A percentile compares a stretch with the other conserved stretches of the same genome.
Evolutionary conservation across 495 filamentous ascomycete genomes (phyloP).

Genomic region (Aspergillus asperescens): DNA sequence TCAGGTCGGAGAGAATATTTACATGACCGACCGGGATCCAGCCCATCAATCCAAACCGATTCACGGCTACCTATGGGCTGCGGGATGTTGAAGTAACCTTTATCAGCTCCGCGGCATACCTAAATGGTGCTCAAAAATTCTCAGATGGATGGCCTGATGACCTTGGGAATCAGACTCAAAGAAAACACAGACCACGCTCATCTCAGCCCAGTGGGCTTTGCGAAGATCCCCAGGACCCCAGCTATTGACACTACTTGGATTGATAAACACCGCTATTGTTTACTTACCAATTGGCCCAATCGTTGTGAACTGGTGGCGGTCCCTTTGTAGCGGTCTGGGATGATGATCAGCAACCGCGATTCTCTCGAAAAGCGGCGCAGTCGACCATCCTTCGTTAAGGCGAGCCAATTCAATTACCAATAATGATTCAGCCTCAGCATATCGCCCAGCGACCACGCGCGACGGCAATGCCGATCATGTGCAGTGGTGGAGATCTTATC

Average conservation of each 20-base stretch:
- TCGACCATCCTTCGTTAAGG: not conserved
- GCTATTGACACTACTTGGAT: no score
- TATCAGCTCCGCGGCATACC: no score
- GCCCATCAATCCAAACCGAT: not conserved
- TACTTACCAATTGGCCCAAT: no score
- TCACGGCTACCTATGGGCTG: no score
- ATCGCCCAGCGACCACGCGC: not conserved
- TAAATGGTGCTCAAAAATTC: no score
- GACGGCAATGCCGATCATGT: not conserved
- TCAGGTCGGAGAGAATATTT: not conserved
- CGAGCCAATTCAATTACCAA: not conserved
- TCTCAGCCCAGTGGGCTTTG: no score
- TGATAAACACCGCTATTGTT: not conserved
- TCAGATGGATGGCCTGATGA: no score
- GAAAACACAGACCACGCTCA: no score
- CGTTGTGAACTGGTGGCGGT: not conserved
- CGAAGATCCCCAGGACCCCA: no score
- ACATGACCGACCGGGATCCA: not conserved
- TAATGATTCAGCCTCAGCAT: not conserved
- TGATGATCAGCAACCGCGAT: not conserved
- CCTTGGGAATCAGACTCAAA: no score
- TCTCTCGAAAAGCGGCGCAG: not conserved
- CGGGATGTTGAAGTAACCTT: no score
- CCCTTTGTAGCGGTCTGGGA: conserved; percentile 1
- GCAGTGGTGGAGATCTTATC: not conserved